Conservation (phyloP, 345 rosid species). For the Aegle marmelos region DNA sequence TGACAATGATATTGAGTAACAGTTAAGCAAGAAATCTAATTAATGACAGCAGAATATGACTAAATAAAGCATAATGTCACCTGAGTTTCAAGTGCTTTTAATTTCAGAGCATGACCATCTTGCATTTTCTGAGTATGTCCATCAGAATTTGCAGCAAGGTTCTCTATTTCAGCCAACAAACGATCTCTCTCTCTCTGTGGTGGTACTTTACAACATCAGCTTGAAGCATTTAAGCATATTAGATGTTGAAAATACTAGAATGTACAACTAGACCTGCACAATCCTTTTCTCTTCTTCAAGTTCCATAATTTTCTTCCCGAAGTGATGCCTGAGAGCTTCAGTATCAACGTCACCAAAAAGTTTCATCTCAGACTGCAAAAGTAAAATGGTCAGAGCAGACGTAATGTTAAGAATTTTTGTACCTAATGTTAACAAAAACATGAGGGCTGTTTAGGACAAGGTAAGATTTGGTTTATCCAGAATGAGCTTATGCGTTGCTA, state of each 20-base stretch:
- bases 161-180: constrained; percentile 58
- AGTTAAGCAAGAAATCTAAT: constrained; percentile 9
- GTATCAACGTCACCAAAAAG: constrained; percentile 51
- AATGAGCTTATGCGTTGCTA: not conserved
- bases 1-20: not conserved
- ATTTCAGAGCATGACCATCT: constrained; percentile 58
- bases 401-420: not conserved
- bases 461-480: too few species aligned
- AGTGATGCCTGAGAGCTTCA: constrained; percentile 63
- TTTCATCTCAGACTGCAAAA: constrained; percentile 68
- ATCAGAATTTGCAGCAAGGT: constrained; percentile 57
- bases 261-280: constrained; percentile 38
- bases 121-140: constrained; percentile 48
- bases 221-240: not conserved
- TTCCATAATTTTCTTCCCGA: constrained; percentile 71
- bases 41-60: constrained; percentile 4
- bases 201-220: constrained; percentile 15
- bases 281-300: constrained; percentile 71
- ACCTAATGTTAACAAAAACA: not conserved
- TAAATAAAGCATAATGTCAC: constrained; percentile 20
- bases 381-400: not conserved
- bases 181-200: constrained; percentile 68
- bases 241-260: constrained; percentile 12
- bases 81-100: constrained; percentile 69
- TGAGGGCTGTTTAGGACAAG: not conserved